Evolutionary conservation across 768 basidiomycete species (phyloP).

Genomic region (Suillus americanus): DNA sequence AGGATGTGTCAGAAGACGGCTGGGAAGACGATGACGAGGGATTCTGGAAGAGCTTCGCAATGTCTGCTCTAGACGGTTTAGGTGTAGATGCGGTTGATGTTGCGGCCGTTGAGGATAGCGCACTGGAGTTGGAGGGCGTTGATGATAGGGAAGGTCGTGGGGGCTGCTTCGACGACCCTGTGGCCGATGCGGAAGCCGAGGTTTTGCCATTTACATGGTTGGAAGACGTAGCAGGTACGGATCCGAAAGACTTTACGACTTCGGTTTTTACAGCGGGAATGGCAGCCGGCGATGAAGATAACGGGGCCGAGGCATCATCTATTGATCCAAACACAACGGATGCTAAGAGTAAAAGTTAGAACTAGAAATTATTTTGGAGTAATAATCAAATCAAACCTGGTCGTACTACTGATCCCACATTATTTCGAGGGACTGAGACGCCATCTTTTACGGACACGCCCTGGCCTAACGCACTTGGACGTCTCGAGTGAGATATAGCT

Average conservation of each 20-base stretch:
- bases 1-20: constrained; percentile 53
- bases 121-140: constrained; percentile 24
- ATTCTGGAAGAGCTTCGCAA: constrained; percentile 42
- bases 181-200: constrained; percentile 43
- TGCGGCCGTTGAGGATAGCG: constrained; percentile 31
- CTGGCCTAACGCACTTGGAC: constrained; percentile 72
- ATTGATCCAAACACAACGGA: constrained; percentile 89
- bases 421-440: constrained; percentile 66
- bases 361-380: not conserved
- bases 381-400: constrained; percentile 48
- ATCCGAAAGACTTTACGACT: constrained; percentile 80
- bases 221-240: constrained; percentile 56
- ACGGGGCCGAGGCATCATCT: constrained; percentile 72
- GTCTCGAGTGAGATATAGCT: constrained; percentile 67
- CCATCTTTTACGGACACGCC: constrained; percentile 78
- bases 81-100: constrained; percentile 30
- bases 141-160: constrained; percentile 25
- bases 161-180: constrained; percentile 36
- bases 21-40: constrained; percentile 42
- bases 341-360: constrained; percentile 36
- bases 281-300: constrained; percentile 81
- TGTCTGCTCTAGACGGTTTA: constrained; percentile 38
- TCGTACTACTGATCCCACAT: constrained; percentile 64
- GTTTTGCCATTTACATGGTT: constrained; percentile 65
- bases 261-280: constrained; percentile 64